These are phyloP conservation scores for Knoxia roxburghii DNA, from an alignment of 257 asterid species.

Conservation along the genomic window DNA sequence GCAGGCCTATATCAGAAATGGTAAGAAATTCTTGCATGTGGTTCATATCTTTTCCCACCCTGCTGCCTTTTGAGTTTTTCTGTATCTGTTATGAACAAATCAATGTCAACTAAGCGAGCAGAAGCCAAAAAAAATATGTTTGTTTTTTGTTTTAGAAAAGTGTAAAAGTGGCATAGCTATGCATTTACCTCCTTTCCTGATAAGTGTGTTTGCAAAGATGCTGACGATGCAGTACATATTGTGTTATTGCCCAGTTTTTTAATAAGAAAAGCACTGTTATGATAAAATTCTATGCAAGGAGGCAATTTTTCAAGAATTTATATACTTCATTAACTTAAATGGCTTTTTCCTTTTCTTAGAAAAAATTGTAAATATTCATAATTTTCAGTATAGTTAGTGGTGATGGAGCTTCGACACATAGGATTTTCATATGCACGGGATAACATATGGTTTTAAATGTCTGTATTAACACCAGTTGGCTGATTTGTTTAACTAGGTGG, in stretches of 20 bases:
- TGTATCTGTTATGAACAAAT: not conserved
- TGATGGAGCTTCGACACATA: not conserved
- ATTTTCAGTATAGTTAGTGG: not conserved
- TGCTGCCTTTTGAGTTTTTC: slow-evolving; percentile 5
- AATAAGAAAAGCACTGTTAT: not conserved
- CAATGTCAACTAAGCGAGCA: not conserved
- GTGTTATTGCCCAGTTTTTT: not conserved
- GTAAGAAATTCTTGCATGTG: slow-evolving; percentile 28
- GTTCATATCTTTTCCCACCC: not conserved
- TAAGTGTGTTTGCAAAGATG: not conserved
- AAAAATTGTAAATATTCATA: too few relatives aligned
- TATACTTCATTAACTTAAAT: not conserved
- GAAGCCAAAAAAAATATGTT: not conserved
- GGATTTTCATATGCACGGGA: not conserved
- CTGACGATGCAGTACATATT: not conserved
- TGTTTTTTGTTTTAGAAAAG: not conserved
- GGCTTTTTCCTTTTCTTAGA: not conserved
- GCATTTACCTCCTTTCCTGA: not conserved
- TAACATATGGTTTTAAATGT: not conserved
- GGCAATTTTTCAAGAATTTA: not conserved
- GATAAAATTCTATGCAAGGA: not conserved
- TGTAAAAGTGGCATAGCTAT: not conserved
- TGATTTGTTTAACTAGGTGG: slow-evolving; percentile 59
- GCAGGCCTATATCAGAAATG: slow-evolving; percentile 63
- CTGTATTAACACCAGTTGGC: slow-evolving; percentile 4